Base-by-base conservation (phyloP, 257 asterid species). In the Capsicum pubescens region DNA sequence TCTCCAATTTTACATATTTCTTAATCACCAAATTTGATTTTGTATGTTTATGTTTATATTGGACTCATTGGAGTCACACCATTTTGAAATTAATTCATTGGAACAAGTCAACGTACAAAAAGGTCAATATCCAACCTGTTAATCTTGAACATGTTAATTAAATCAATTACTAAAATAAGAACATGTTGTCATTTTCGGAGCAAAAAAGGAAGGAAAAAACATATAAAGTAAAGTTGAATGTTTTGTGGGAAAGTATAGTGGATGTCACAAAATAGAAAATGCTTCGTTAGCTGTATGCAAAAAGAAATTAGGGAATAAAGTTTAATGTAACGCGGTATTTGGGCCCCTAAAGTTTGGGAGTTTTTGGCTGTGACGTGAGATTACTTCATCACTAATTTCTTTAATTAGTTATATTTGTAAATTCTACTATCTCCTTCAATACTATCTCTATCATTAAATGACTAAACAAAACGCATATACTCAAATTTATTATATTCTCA, bases 261-360 rank as follows among this genome's bases (percentile, higher is more conserved):
- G 64, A 54, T 54, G 81, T 77, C 81, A 54, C 16, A 54, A 77
- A 52, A 77, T 54, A 77, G 48, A 77, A 52, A 77, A 77, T 77
- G 81, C 81, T 54, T n/a, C 60, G 26, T 77, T 77, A 74, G 77
- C 81, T 85, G 88, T 69, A 84, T 57, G 12, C 85, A 61, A 58
- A 67, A 39, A 7, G n/a, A 56, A 80, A 66, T 61, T 76, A 71
- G 69, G 60, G 46, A 82, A 82, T 55, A 82, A 81, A 69, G 82
- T 44, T 44, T 42, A 54, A 86, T 64, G 46, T 78, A 68, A 82
- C 86, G 77, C 87, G 90, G 67, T 61, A 61, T 77, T 86, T 64
- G 86, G 86, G 86, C 61, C 83, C 87, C 83, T 84, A 59, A 88
- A 67, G 26, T 71, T 21, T 50, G 84, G 86, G 84, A 82, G 67